These are phyloP conservation scores for Backusella macrospora DNA, from an alignment of 192 early-diverging fungal species.

Conservation along the genomic window DNA sequence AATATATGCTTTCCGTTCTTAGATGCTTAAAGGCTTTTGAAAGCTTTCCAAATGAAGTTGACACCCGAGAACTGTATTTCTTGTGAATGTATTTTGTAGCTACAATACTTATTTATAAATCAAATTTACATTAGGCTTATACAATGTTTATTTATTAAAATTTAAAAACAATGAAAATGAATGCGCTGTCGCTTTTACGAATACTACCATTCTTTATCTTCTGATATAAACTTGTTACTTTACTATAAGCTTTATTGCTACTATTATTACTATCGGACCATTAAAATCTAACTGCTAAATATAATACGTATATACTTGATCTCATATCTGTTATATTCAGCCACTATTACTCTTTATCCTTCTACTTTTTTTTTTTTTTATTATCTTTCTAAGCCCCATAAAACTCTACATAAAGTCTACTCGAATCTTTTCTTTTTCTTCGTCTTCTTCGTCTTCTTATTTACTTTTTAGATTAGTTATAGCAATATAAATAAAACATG, in stretches of 20 bases:
- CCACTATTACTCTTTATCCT: neutral
- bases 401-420: neutral
- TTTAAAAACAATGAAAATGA: neutral
- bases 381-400: constrained; percentile 2
- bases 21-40: neutral
- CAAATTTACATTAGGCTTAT: neutral
- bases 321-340: neutral
- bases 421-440: neutral
- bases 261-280: neutral
- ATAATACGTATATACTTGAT: neutral
- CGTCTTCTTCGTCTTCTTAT: neutral
- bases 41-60: neutral
- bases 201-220: neutral
- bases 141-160: neutral
- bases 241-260: neutral
- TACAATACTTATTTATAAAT: too few relatives aligned
- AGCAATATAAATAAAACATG: neutral
- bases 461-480: neutral
- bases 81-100: neutral
- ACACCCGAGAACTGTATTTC: neutral
- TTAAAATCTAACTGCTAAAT: neutral
- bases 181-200: too few relatives aligned
- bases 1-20: neutral
- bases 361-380: too few relatives aligned
- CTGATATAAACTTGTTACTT: neutral